Base-by-base conservation (phyloP, 2,329 filamentous ascomycete species). In the Calonectria leucothoes region DNA sequence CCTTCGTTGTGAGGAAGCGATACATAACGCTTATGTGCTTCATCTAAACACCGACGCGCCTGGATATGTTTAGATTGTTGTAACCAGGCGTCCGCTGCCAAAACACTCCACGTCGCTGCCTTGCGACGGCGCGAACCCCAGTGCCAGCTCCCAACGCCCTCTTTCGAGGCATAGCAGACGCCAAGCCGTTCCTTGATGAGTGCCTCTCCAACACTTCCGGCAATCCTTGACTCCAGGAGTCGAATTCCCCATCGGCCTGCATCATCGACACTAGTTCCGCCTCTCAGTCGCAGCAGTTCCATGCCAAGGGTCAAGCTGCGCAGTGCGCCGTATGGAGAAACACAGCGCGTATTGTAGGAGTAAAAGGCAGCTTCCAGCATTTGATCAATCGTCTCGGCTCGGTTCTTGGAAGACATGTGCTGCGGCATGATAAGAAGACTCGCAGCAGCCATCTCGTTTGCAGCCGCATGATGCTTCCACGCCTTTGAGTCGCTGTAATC, bases 401-500 rank as follows among this genome's bases (percentile, higher is more conserved):
- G 92, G 33, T 91, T 91, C 82, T 96, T 98, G 17, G 93, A 92
- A 2, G 92, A 92, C 74, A 94, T 87, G 20, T 90, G 89, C 73
- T 94, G 91, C 0, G 94, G 92, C 79, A 93, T 93, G 73, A 99
- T 89, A 39, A 99, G 90, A 49, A 95, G 91, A 79, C 94, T 95
- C 15, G 98, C 86, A 6, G 95, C 96, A 35, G 94, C 93, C 96
- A 99, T 98, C 86, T 99, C 97, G 83, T 98, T 96, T 1, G 94
- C 94, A 4, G 94, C 96, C 0, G 97, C 97, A 82, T 98, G 95
- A 81, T 98, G 94, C 79, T 92, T 95, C 97, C 97, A 99, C 1
- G 97, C 97, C 84, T 98, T 98, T 82, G 98, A 96, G 82, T 97
- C 97, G 81, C 92, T 93, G 83, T 96, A 99, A 83, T 99, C 97